Percentiles rank a stretch among this genome's conserved stretches.
Conservation (phyloP, 106 monocot species). For the Dioscorea zingiberensis region DNA sequence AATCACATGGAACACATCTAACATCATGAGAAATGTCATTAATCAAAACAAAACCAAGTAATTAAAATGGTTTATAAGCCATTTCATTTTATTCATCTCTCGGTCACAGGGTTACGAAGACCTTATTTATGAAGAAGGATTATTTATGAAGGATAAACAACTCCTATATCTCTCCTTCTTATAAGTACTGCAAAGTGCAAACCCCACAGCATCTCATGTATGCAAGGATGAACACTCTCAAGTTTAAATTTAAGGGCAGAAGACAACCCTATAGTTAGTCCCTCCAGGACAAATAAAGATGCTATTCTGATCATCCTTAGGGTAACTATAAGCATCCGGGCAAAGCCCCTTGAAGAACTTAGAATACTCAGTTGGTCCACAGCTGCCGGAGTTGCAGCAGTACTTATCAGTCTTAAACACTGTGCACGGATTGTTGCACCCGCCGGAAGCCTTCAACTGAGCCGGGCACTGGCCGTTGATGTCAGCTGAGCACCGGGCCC, state of each 20-base stretch:
- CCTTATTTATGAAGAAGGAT: no score
- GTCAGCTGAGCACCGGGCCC: not conserved
- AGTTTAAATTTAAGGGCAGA: conserved; percentile 1
- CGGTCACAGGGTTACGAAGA: no score
- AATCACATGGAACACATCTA: no score
- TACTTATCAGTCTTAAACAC: conserved; percentile 16
- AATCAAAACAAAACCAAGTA: no score
- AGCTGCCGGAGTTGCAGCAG: conserved; percentile 15
- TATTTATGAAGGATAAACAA: no score
- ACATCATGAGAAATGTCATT: no score
- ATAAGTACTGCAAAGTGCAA: no score
- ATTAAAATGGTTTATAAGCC: no score
- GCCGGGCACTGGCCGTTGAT: not conserved
- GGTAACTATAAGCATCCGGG: conserved; percentile 21
- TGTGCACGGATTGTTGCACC: conserved; percentile 4
- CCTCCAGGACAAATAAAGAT: conserved; percentile 19
- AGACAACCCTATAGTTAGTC: conserved; percentile 11
- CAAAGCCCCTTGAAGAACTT: conserved; percentile 15
- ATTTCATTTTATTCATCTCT: no score
- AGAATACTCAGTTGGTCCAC: conserved; percentile 11
- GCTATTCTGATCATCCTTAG: conserved; percentile 21
- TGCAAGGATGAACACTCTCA: no score
- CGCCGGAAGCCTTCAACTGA: conserved; percentile 1
- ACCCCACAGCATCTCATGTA: no score
- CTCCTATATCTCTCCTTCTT: no score